These are phyloP conservation scores for Paxillus ammoniavirescens DNA, from an alignment of 768 basidiomycete genomes.

Conservation along the genomic window DNA sequence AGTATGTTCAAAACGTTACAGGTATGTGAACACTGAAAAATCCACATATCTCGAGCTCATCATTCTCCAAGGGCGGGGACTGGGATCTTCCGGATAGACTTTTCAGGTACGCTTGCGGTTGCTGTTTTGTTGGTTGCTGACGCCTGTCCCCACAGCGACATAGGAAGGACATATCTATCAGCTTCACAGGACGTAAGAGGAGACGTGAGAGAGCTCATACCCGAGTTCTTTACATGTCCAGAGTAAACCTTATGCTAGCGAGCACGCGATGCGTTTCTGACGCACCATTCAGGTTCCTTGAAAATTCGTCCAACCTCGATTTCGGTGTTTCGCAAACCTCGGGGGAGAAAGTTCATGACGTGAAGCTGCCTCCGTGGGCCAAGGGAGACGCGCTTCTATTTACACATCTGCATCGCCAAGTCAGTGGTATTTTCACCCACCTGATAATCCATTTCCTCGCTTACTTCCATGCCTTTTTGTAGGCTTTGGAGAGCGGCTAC, in stretches of 20 bases:
- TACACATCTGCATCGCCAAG: slow-evolving; percentile 72
- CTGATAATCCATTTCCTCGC: background rate
- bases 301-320: slow-evolving; percentile 76
- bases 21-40: slow-evolving; percentile 29
- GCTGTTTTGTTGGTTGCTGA: slow-evolving; percentile 3
- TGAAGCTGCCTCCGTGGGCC: slow-evolving; percentile 91
- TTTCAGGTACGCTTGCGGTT: slow-evolving; percentile 53
- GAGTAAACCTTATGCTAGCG: slow-evolving; percentile 46
- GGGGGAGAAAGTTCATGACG: slow-evolving; percentile 81
- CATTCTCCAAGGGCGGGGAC: slow-evolving; percentile 69
- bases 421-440: slow-evolving; percentile 29
- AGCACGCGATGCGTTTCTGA: background rate
- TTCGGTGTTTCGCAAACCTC: slow-evolving; percentile 73
- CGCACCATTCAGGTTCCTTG: slow-evolving; percentile 61
- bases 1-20: slow-evolving; percentile 92
- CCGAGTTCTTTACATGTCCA: slow-evolving; percentile 83
- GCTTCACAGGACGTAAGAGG: slow-evolving; percentile 85
- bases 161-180: slow-evolving; percentile 79
- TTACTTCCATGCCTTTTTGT: background rate
- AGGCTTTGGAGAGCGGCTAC: slow-evolving; percentile 87
- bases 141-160: slow-evolving; percentile 46
- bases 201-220: slow-evolving; percentile 91
- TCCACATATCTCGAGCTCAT: background rate
- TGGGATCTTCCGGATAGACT: slow-evolving; percentile 92
- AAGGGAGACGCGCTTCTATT: slow-evolving; percentile 81